Base-by-base conservation (phyloP, 2,329 filamentous ascomycete genomes). In the Diaporthe citrichinensis region DNA sequence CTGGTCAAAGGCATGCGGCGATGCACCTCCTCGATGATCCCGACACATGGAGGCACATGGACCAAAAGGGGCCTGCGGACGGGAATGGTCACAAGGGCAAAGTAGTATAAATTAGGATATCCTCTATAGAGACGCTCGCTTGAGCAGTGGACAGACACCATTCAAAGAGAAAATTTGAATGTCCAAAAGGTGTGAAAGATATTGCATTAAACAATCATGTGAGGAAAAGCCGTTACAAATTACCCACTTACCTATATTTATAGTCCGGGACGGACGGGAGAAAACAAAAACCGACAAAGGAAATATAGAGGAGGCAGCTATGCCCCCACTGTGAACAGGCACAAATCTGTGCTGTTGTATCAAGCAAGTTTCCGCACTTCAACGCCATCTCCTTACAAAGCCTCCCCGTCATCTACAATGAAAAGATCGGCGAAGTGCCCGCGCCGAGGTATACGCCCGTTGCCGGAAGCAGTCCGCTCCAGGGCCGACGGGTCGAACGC, bases 121-220 rank as follows among this genome's bases (percentile, higher is more conserved):
- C 2, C 28, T 34, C 14, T 17, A 55, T 23, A 41, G 9, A 41
- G 17, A 28, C 34, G 9, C 15, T 65, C 15, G 36, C n/a, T 39
- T 20, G 23, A 28, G n/a, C 17, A 41, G n/a, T 53, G 7, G 15
- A 28, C 41, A 8, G 4, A 20, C 7, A 25, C 28, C 10, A 15
- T 23, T 51, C 28, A 51, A 51, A 25, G 12, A 25, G 12, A 10
- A 6, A 7, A 2, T 20, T 15, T 8, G 15, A 34, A 4, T 31
- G 2, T 14, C 1, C 14, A n/a, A 51, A n/a, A 3, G 14, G n/a
- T 1, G 2, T 36, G n/a, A 15, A 4, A n/a, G 4, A 31, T 31
- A 65, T 17, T 7, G 14, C 17, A 44, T 17, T 4, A 62, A 20
- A 44, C 7, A 28, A 4, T 20, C 9, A 3, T 25, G 7, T 36